phyloP scores from a whole-genome alignment of 257 asterid species.

The Nicotiana noctiflora region DNA sequence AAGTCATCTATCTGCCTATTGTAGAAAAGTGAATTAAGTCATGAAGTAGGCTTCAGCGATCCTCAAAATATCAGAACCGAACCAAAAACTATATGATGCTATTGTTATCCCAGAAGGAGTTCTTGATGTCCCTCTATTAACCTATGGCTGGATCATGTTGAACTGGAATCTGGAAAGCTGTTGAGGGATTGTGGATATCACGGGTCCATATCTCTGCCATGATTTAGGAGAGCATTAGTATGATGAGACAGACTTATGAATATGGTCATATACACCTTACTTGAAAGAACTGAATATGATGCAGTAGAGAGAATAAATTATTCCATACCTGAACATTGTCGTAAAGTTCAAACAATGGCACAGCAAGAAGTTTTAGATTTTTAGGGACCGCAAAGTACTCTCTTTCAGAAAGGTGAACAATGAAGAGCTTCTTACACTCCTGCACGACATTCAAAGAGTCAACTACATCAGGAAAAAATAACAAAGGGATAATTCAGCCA shows the following conservation, averaged over 20 bases:
- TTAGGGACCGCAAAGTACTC: conserved; percentile 94
- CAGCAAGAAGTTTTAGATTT: conserved; percentile 95
- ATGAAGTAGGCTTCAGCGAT: neutral
- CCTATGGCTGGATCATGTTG: conserved; percentile 81
- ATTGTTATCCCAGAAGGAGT: neutral
- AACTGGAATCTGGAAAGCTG: conserved; percentile 93
- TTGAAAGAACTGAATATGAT: neutral
- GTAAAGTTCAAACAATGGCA: conserved; percentile 93
- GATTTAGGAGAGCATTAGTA: neutral
- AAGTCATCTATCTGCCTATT: neutral
- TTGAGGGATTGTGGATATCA: conserved; percentile 89
- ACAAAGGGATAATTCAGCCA: neutral
- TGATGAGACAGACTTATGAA: neutral
- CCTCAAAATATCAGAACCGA: neutral
- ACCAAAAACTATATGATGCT: neutral
- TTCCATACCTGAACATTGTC: conserved; percentile 84
- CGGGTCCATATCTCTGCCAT: conserved; percentile 92
- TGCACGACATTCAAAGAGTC: conserved; percentile 24
- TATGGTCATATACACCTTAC: neutral
- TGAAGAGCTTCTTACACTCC: conserved; percentile 88
- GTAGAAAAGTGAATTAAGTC: neutral
- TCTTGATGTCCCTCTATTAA: neutral
- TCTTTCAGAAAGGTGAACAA: conserved; percentile 82
- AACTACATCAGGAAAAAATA: neutral
- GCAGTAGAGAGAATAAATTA: neutral